phyloP scores from a whole-genome alignment of 2,329 filamentous ascomycete genomes.

The Cladorrhinum sp. region DNA sequence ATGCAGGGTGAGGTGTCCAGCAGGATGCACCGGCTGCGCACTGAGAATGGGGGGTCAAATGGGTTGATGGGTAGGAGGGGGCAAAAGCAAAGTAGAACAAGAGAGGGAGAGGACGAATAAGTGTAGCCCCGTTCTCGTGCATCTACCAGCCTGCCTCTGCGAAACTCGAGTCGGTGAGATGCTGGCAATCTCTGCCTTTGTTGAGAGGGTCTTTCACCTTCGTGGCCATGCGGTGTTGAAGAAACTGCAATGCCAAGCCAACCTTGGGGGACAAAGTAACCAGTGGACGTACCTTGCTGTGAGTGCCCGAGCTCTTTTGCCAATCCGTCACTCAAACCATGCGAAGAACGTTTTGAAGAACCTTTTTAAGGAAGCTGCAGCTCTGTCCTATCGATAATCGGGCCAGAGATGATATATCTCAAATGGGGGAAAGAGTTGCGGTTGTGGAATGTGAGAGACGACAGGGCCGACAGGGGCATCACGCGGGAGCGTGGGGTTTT shows the following conservation, averaged over 20 bases:
- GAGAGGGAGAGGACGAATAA: no score
- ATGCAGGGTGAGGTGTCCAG: constrained; percentile 24
- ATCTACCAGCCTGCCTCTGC: no score
- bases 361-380: background rate
- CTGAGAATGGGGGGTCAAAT: no score
- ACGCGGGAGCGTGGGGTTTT: background rate
- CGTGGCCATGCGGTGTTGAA: background rate
- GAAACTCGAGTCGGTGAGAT: constrained; percentile 22
- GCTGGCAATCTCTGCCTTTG: no score
- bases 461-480: background rate
- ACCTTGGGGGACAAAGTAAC: background rate
- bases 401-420: background rate
- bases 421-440: background rate
- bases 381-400: background rate
- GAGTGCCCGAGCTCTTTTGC: background rate
- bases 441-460: background rate
- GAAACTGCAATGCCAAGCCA: background rate
- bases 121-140: no score
- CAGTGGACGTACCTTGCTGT: background rate
- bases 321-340: background rate
- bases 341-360: background rate
- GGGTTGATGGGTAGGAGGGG: no score
- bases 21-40: constrained; percentile 20
- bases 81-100: no score
- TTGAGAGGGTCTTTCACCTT: background rate